These are phyloP conservation scores for Crotalaria pallida DNA, from an alignment of 306 rosid species.

Conservation along the genomic window DNA sequence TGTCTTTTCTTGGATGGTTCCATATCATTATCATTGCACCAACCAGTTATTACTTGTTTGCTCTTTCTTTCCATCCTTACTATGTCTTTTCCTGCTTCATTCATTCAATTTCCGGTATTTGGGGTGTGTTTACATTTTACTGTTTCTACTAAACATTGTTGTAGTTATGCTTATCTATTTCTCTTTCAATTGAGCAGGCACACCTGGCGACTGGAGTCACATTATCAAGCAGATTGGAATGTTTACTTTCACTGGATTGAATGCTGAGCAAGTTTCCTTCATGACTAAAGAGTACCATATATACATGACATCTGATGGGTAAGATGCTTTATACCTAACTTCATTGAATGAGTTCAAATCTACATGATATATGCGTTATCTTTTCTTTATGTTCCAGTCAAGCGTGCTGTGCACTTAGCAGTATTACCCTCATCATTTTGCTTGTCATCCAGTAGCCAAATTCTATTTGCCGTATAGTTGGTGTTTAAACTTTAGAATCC, in stretches of 20 bases:
- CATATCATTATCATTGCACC: not conserved
- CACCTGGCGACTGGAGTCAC: conserved; percentile 99
- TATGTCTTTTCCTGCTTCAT: not conserved
- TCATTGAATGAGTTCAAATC: conserved; percentile 9
- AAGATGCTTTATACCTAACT: conserved; percentile 19
- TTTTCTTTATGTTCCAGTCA: not conserved
- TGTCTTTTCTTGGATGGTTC: conserved; percentile 2
- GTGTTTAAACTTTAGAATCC: not conserved
- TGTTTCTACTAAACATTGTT: not conserved
- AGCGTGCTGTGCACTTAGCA: not conserved
- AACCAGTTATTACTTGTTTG: not conserved
- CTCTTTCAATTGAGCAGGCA: conserved; percentile 44
- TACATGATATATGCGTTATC: not conserved
- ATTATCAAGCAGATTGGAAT: conserved; percentile 96
- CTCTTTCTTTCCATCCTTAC: conserved; percentile 15
- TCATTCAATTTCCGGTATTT: not conserved
- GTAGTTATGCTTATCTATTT: not conserved
- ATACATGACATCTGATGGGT: conserved; percentile 99
- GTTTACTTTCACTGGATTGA: conserved; percentile 97
- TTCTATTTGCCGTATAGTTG: not conserved
- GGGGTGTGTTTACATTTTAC: not conserved
- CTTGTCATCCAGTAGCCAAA: not conserved
- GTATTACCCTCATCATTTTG: not conserved
- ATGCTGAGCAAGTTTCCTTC: conserved; percentile 79
- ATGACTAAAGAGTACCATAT: conserved; percentile 90